A percentile compares a stretch with the other conserved stretches of the same genome.
phyloP scores from a whole-genome alignment of 2,329 filamentous ascomycete species.

The Pseudodiploospora longispora region DNA sequence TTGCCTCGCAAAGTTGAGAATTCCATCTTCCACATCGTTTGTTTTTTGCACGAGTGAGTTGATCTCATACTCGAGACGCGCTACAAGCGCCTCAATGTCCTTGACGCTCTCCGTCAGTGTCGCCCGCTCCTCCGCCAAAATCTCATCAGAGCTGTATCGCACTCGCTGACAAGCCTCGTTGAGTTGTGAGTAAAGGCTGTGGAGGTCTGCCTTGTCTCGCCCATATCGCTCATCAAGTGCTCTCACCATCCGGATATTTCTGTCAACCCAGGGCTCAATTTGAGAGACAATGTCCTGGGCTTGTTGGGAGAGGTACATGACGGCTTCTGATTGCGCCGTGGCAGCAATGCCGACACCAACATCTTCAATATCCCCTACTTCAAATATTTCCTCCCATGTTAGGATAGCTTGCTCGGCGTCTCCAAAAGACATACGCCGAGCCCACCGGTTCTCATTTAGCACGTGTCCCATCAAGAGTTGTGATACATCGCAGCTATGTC shows the following conservation, averaged over 20 bases:
- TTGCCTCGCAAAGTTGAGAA: conserved; percentile 70
- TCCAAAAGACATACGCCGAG: conserved; percentile 67
- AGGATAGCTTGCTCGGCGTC: conserved; percentile 68
- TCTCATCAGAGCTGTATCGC: conserved; percentile 57
- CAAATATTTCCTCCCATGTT: conserved; percentile 51
- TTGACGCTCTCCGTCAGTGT: conserved; percentile 63
- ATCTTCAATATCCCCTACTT: conserved; percentile 25
- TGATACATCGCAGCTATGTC: conserved; percentile 46
- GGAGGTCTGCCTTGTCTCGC: conserved; percentile 56
- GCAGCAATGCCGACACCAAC: conserved; percentile 18
- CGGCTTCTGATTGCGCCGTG: conserved; percentile 39
- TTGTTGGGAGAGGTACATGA: conserved; percentile 44
- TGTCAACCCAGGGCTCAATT: conserved; percentile 53
- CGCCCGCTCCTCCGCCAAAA: conserved; percentile 61
- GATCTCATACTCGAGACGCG: conserved; percentile 89
- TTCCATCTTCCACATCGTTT: conserved; percentile 77
- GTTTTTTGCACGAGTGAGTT: conserved; percentile 71
- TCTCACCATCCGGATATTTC: conserved; percentile 48
- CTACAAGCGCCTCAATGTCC: conserved; percentile 71
- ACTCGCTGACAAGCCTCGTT: conserved; percentile 63
- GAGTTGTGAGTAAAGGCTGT: conserved; percentile 59
- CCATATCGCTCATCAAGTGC: conserved; percentile 54
- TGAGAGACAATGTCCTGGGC: conserved; percentile 44
- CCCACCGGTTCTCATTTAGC: conserved; percentile 55
- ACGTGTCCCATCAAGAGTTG: conserved; percentile 20